Evolutionary conservation across 306 rosid genomes (phyloP), one percentile per base, ranked within the genome.

Genomic region (Argentina anserina): DNA sequence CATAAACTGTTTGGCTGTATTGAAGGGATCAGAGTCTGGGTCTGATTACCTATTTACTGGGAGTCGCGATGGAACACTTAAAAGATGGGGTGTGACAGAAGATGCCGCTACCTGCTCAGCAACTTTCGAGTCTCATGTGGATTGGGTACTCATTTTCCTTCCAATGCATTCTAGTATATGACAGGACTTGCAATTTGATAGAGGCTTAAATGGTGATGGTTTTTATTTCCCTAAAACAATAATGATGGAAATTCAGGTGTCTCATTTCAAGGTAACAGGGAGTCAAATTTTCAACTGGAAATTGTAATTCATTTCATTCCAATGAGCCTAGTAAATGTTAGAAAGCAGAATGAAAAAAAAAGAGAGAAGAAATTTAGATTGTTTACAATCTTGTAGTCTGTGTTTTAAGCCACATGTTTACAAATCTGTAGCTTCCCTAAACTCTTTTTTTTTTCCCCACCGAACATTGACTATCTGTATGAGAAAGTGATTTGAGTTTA

Each of bases 71-170:
- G 99, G 99, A 75, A 94, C 95, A 11, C 80, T 94, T 75, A 94
- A 94, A 83, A 87, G 97, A 76, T 94, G 99, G 99, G 78, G 74
- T 28, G 79, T 94, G 69, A 72, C 76, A 52, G 93, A 88, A 67
- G 93, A 90, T 78, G 82, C 82, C 40, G 92, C 90, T 37, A 85
- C 93, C 33, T 94, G 93, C 84, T 87, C 99, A 60, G 85, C 97
- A 45, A 94, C 99, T 63, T 94, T 89, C 64, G 99, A 94, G 86
- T 94, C 99, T 86, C 99, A 94, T 58, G 99, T 94, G 78, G 99
- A 94, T 73, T 94, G 99, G 99, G 99, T 94, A 94, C n/a, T 23
- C 41, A 72, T 42, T 79, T 77, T 72, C 56, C 41, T 55, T 53
- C 56, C 39, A 26, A 28, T 49, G 14, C 34, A 67, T 14, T 50